A percentile compares a stretch with the other conserved stretches of the same genome.
Conservation (phyloP, 1,139 yeast genomes). For the Lizanozyma gosingica region DNA sequence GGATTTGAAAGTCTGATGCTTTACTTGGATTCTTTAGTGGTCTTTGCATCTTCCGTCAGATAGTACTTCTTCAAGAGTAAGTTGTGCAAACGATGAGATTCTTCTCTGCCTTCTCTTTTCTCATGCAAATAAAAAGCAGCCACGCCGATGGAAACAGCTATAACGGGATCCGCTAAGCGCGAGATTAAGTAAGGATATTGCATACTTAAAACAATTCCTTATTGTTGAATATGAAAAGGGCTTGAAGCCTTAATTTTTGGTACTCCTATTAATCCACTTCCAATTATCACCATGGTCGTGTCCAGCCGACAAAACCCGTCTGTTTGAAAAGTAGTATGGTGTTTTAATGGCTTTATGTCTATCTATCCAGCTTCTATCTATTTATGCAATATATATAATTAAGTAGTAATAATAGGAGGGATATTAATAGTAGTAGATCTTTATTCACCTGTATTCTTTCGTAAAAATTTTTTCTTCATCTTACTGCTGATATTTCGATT, state of each 20-base stretch:
- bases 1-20: no score
- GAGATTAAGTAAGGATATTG: slow-evolving; percentile 32
- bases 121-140: slow-evolving; percentile 35
- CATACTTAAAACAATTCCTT: slow-evolving; percentile 15
- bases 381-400: slow-evolving; percentile 7
- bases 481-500: slow-evolving; percentile 44
- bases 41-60: no score
- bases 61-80: neutral
- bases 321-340: slow-evolving; percentile 16
- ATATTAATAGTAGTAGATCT: neutral
- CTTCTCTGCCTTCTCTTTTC: slow-evolving; percentile 22
- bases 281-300: no score
- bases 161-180: slow-evolving; percentile 26
- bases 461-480: slow-evolving; percentile 36
- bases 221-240: no score
- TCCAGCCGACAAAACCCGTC: slow-evolving; percentile 30
- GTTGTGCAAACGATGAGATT: slow-evolving; percentile 22
- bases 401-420: slow-evolving; percentile 6
- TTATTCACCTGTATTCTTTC: slow-evolving; percentile 5
- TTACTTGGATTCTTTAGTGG: no score
- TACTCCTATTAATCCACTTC: no score
- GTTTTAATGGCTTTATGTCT: neutral
- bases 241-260: no score
- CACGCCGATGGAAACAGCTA: slow-evolving; percentile 30
- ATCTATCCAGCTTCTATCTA: slow-evolving; percentile 1